Evolutionary conservation across 192 early-diverging fungal species (phyloP).

Genomic region (Phycomyces blakesleeanus): DNA sequence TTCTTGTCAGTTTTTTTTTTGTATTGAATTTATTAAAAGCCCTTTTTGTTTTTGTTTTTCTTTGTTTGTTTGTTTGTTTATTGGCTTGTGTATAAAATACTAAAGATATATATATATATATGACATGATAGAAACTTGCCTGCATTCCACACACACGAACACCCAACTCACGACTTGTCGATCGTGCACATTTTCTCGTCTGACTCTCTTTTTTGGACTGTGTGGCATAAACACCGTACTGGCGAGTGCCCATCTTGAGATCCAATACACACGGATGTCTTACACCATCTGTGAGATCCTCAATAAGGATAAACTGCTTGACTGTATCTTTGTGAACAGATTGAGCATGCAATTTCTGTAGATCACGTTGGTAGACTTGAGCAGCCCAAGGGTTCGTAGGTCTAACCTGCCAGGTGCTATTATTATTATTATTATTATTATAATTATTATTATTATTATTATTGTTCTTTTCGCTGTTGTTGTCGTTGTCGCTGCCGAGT

Average conservation of each 20-base stretch:
- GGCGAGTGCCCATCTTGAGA: conserved; percentile 98
- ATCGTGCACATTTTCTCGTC: conserved; percentile 86
- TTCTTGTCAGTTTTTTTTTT: no score
- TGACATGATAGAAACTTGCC: conserved; percentile 43
- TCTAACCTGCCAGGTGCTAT: not conserved
- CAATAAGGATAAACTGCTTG: conserved; percentile 86
- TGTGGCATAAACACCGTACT: conserved; percentile 89
- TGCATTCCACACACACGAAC: conserved; percentile 98
- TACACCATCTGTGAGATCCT: conserved; percentile 90
- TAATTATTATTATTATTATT: no score
- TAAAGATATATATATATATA: not conserved
- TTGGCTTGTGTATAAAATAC: no score
- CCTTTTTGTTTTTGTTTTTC: no score
- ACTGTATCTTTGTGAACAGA: not conserved
- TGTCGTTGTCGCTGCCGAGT: no score
- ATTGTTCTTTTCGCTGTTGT: no score
- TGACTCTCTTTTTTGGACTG: conserved; percentile 83
- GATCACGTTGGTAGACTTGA: conserved; percentile 22
- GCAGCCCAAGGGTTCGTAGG: conserved; percentile 30
- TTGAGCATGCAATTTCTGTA: conserved; percentile 22
- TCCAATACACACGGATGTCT: conserved; percentile 93
- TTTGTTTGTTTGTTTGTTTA: no score
- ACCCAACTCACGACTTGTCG: conserved; percentile 89
- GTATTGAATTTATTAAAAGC: no score
- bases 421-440: no score